These are phyloP conservation scores for Irpex lacteus DNA, from an alignment of 1,284 basidiomycete genomes.

Conservation along the genomic window DNA sequence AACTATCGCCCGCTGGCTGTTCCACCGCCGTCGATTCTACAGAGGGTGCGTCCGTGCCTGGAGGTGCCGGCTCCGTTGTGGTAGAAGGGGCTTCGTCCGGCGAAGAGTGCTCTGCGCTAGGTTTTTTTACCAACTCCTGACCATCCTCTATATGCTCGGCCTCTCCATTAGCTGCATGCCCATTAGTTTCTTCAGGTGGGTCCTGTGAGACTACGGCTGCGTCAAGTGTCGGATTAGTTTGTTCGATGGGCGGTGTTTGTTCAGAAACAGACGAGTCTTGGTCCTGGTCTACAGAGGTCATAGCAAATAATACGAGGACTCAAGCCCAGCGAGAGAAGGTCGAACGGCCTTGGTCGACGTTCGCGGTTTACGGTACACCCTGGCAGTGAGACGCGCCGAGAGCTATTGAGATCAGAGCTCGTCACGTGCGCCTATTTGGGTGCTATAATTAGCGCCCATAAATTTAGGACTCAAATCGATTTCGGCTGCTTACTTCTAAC, in stretches of 20 bases:
- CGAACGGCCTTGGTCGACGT: background rate
- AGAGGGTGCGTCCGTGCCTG: slow-evolving; percentile 3
- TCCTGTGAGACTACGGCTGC: slow-evolving; percentile 14
- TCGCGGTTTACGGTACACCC: background rate
- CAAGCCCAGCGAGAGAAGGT: background rate
- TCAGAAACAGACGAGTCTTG: slow-evolving; percentile 24
- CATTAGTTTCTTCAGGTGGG: slow-evolving; percentile 20
- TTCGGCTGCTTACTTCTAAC: background rate
- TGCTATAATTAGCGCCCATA: slow-evolving; percentile 5
- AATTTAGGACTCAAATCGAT: background rate
- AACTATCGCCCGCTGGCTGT: background rate
- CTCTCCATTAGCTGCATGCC: slow-evolving; percentile 7
- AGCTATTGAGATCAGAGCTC: slow-evolving; percentile 13
- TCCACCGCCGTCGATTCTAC: background rate
- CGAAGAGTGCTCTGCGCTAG: background rate
- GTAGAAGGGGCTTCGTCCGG: background rate
- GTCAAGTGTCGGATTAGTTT: slow-evolving; percentile 14
- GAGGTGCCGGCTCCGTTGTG: background rate
- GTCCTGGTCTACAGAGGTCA: slow-evolving; percentile 25
- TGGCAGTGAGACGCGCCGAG: background rate
- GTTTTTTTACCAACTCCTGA: background rate
- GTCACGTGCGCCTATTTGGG: slow-evolving; percentile 18
- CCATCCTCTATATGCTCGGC: slow-evolving; percentile 2
- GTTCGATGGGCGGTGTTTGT: slow-evolving; percentile 25
- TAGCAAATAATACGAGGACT: slow-evolving; percentile 11